Conservation (phyloP, 108 stramenopile species). For the Pseudonitzschia multiseries region DNA sequence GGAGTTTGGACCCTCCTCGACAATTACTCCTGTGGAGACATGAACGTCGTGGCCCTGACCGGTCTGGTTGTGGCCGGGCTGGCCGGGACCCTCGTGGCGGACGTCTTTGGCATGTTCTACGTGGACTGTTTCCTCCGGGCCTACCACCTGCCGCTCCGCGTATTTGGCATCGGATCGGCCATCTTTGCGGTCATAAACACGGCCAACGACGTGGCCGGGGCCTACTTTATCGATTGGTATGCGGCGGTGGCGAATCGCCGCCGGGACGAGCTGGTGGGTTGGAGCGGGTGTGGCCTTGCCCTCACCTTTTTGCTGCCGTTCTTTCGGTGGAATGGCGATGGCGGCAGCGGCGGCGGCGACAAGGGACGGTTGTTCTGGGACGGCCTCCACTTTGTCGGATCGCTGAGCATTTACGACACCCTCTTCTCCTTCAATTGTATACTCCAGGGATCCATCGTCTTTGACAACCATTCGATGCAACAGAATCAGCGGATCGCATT, state of each 20-base stretch:
- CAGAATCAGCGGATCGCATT: conserved; percentile 30
- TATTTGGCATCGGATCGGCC: conserved; percentile 24
- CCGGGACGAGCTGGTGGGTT: conserved; percentile 22
- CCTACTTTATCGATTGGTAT: conserved; percentile 32
- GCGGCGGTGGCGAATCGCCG: background rate
- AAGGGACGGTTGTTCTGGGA: conserved; percentile 3
- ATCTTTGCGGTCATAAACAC: conserved; percentile 39
- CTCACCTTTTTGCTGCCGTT: conserved; percentile 37
- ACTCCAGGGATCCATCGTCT: conserved; percentile 31
- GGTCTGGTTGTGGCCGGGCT: conserved; percentile 34
- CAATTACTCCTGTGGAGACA: too few relatives aligned
- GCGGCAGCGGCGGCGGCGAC: background rate
- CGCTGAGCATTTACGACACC: conserved; percentile 37
- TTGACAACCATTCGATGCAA: conserved; percentile 34
- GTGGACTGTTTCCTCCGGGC: conserved; percentile 38
- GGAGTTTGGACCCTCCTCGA: too few relatives aligned
- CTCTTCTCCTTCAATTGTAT: conserved; percentile 34
- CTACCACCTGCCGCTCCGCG: conserved; percentile 29
- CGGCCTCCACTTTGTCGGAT: conserved; percentile 33
- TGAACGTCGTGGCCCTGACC: background rate
- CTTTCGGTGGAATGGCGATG: conserved; percentile 20
- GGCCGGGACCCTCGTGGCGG: conserved; percentile 13
- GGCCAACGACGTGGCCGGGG: conserved; percentile 36
- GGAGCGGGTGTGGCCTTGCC: conserved; percentile 30
- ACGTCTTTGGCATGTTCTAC: conserved; percentile 30